Evolutionary conservation across 495 filamentous ascomycete species (phyloP), one percentile per base, ranked within the genome.

Genomic region (Penicillium tannophilum): DNA sequence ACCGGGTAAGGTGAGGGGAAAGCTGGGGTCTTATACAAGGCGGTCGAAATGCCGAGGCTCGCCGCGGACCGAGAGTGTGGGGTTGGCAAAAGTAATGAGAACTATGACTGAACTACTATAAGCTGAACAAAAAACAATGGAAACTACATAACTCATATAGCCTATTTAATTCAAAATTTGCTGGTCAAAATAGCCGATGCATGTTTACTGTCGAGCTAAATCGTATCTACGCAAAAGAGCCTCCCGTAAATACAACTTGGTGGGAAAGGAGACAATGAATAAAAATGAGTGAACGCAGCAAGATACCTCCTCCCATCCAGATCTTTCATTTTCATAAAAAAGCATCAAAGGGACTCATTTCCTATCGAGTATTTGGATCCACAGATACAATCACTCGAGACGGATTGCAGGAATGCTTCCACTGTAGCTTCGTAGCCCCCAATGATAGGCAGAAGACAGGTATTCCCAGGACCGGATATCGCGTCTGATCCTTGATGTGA

Each of bases 401-500:
- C 55, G 5, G 68, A 64, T 23, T 67, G 73, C 35, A 76, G 62
- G 49, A 75, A 72, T 36, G 67, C 64, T 17, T 71, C 68, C 30
- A 73, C 66, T 43, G 63, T 72, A 44, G 64, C 66, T 62, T 76
- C 69, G 17, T 70, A 74, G 26, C 69, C 73, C n/a, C 58, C 61
- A 26, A 76, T 64, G 35, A 74, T 73, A 26, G 71, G 60, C 30
- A 70, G 60, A n/a, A 78, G 66, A 60, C 63, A 69, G 11, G 61
- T 67, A 20, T 52, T 62, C 24, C 52, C 59, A n/a, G 63, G 47
- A 11, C 33, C 44, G 19, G 31, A 48, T 17, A 55, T 19, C 33
- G 49, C 7, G 6, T 60, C 60, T 7, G 43, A n/a, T 20, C 63
- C 65, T 39, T 58, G 28, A n/a, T 52, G 54, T 0, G 59, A 45